Evolutionary conservation across 2,329 filamentous ascomycete species (phyloP).

Genomic region (Drechslerella coelobrocha): DNA sequence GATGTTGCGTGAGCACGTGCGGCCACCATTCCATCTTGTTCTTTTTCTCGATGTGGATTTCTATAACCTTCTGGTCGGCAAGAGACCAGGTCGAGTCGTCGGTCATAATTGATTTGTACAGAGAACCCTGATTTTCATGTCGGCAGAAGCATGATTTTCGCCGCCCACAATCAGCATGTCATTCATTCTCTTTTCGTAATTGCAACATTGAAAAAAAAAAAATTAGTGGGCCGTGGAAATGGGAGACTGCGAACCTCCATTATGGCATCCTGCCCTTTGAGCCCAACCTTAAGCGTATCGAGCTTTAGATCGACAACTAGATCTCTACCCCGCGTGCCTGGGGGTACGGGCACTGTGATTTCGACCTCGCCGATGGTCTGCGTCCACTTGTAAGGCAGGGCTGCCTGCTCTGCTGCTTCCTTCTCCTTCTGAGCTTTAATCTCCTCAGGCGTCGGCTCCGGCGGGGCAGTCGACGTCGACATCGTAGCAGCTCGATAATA

Average conservation of each 20-base stretch:
- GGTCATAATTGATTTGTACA: constrained; percentile 77
- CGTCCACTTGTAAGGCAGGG: constrained; percentile 95
- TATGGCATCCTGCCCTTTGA: constrained; percentile 87
- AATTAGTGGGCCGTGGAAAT: not conserved
- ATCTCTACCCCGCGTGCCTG: constrained; percentile 83
- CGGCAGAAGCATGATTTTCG: too few species aligned
- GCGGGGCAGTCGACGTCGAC: constrained; percentile 43
- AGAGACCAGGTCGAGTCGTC: constrained; percentile 97
- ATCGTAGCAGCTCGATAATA: constrained; percentile 11
- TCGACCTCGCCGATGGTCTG: constrained; percentile 91
- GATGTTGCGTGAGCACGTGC: constrained; percentile 83
- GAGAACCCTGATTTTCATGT: constrained; percentile 87
- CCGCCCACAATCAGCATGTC: too few species aligned
- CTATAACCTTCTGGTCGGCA: constrained; percentile 73
- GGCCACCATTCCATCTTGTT: constrained; percentile 99
- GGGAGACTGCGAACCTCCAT: constrained; percentile 52
- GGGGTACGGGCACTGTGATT: constrained; percentile 76
- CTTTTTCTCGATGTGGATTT: constrained; percentile 89
- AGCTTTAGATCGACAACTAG: constrained; percentile 83
- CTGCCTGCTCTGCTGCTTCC: constrained; percentile 85
- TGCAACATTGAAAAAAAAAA: constrained; percentile 1
- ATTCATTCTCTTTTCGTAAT: not conserved
- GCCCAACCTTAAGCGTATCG: constrained; percentile 74
- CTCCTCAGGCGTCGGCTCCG: constrained; percentile 48
- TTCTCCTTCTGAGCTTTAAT: constrained; percentile 68